Conservation (phyloP, 2,329 filamentous ascomycete species). For the Pseudocercospora vitis region DNA sequence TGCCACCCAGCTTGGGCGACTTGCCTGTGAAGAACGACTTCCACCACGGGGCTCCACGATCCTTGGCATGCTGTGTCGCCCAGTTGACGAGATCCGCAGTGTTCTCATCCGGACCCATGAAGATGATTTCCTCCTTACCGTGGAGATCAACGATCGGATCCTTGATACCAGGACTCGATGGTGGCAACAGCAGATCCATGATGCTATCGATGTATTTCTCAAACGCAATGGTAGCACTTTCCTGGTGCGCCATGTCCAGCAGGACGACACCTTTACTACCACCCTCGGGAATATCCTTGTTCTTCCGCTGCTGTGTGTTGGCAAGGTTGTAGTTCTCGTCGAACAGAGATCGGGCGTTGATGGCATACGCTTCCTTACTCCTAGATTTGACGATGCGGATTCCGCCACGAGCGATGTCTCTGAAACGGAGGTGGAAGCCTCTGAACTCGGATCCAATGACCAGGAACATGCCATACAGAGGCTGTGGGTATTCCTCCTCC, state of each 20-base stretch:
- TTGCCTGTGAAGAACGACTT: slow-evolving; percentile 99
- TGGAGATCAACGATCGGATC: slow-evolving; percentile 96
- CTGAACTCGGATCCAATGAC: slow-evolving; percentile 96
- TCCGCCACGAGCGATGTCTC: slow-evolving; percentile 92
- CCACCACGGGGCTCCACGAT: slow-evolving; percentile 93
- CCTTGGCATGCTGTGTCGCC: slow-evolving; percentile 93
- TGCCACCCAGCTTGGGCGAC: slow-evolving; percentile 91
- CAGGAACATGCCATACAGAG: slow-evolving; percentile 96
- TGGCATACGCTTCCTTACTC: slow-evolving; percentile 91
- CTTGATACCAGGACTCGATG: slow-evolving; percentile 93
- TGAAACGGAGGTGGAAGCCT: slow-evolving; percentile 95
- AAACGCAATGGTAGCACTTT: slow-evolving; percentile 87
- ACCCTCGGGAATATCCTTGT: slow-evolving; percentile 98
- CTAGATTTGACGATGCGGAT: slow-evolving; percentile 98
- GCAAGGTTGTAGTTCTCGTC: slow-evolving; percentile 99
- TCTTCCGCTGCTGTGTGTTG: slow-evolving; percentile 98
- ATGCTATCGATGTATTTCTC: slow-evolving; percentile 99
- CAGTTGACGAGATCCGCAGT: slow-evolving; percentile 95
- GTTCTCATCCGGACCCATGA: slow-evolving; percentile 99
- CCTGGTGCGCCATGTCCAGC: slow-evolving; percentile 89
- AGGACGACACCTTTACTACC: slow-evolving; percentile 97
- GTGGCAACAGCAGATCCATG: slow-evolving; percentile 86
- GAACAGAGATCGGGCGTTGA: slow-evolving; percentile 94
- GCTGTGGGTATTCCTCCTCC: slow-evolving; percentile 86
- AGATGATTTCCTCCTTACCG: slow-evolving; percentile 92